Evolutionary conservation across 2,329 filamentous ascomycete genomes (phyloP).

Genomic region (Neonectria punicea): DNA sequence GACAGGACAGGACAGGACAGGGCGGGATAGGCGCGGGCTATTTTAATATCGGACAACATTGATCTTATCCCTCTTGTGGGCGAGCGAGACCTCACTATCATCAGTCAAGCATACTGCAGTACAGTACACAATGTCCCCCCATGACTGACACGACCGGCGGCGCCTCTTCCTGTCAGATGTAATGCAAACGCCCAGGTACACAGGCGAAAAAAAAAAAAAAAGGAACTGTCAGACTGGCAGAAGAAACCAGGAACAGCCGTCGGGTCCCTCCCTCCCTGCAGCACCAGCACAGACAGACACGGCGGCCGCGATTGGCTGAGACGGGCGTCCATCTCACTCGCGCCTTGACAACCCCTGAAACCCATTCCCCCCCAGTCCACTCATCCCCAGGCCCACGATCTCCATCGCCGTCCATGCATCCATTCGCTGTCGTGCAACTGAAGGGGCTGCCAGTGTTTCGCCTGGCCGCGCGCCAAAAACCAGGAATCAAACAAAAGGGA

Average conservation of each 20-base stretch:
- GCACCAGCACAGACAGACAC: slow-evolving; percentile 1
- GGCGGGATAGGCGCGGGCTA: slow-evolving; percentile 8
- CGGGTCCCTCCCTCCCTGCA: not conserved
- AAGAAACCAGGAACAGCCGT: slow-evolving; percentile 10
- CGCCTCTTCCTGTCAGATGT: not conserved
- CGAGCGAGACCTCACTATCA: not conserved
- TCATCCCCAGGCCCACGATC: slow-evolving; percentile 8
- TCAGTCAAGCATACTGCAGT: not conserved
- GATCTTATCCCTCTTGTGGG: not conserved
- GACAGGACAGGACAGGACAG: slow-evolving; percentile 1
- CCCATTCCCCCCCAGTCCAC: slow-evolving; percentile 4
- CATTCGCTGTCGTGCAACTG: slow-evolving; percentile 25
- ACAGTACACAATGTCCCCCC: no score
- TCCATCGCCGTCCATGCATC: not conserved
- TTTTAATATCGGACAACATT: slow-evolving; percentile 14
- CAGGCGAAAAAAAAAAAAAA: not conserved
- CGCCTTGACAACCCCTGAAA: slow-evolving; percentile 14
- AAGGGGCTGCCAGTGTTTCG: slow-evolving; percentile 31
- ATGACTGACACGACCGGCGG: no score
- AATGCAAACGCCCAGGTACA: not conserved
- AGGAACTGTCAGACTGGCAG: not conserved
- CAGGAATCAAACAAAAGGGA: not conserved
- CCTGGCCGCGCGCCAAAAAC: slow-evolving; percentile 39
- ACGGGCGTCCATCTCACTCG: no score
- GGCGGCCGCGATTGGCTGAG: not conserved